phyloP scores from a whole-genome alignment of 179 eudicot species.

The Carnegiea gigantea region DNA sequence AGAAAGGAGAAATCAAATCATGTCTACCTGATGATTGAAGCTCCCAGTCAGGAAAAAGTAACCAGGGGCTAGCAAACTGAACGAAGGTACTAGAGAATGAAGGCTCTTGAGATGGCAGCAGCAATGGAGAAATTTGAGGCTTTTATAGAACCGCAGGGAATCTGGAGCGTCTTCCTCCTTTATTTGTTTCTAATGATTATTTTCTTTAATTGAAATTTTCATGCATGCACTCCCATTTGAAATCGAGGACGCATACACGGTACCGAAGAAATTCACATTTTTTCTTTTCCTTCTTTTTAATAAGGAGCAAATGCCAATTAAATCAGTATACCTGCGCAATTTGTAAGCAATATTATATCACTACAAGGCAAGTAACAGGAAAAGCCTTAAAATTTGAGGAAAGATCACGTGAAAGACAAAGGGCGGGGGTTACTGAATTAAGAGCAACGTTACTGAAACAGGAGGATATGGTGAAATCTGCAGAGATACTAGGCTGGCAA shows the following conservation, averaged over 20 bases:
- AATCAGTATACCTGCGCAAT: background rate
- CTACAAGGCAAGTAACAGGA: background rate
- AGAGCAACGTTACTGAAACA: conserved; percentile 17
- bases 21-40: conserved; percentile 8
- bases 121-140: background rate
- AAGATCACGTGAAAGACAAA: conserved; percentile 5
- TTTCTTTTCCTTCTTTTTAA: background rate
- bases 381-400: background rate
- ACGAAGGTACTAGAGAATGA: conserved; percentile 10
- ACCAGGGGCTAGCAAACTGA: background rate
- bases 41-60: conserved; percentile 1
- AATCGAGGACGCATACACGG: conserved; percentile 5
- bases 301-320: conserved; percentile 1
- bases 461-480: conserved; percentile 17
- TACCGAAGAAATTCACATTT: background rate
- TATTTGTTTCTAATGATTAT: background rate
- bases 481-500: conserved; percentile 1
- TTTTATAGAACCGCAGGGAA: conserved; percentile 9
- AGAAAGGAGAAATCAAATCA: background rate
- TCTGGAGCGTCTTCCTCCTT: background rate
- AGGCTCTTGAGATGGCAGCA: conserved; percentile 5
- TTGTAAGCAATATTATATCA: conserved; percentile 6
- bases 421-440: conserved; percentile 8
- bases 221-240: background rate
- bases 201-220: background rate